Conservation (phyloP, 441 rosid genomes). For the Mallotus repandus region DNA sequence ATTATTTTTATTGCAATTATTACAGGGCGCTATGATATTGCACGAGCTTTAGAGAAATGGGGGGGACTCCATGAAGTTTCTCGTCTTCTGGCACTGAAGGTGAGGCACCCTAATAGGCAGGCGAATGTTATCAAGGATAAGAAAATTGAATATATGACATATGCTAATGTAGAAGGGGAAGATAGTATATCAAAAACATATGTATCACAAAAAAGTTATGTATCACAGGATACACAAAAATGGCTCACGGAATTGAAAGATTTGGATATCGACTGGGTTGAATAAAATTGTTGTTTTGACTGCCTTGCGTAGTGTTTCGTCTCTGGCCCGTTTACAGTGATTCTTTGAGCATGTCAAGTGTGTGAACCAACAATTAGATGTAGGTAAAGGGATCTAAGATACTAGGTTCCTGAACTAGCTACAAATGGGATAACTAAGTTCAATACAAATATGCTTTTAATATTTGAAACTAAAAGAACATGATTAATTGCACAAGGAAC, state of each 20-base stretch:
- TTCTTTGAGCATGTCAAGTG: too few relatives aligned
- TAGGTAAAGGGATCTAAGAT: too few relatives aligned
- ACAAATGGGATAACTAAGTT: too few relatives aligned
- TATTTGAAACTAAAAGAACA: too few relatives aligned
- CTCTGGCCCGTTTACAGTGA: too few relatives aligned
- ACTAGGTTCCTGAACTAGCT: too few relatives aligned
- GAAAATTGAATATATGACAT: constrained; percentile 33
- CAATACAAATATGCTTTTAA: too few relatives aligned
- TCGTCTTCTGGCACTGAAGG: constrained; percentile 70
- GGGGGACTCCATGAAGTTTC: constrained; percentile 92
- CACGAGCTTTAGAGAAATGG: constrained; percentile 96
- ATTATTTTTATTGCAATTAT: not conserved
- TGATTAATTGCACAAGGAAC: too few relatives aligned
- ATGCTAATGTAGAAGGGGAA: constrained; percentile 30
- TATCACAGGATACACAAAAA: constrained; percentile 73
- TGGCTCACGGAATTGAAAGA: constrained; percentile 68
- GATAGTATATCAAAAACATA: constrained; percentile 39
- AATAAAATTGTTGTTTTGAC: constrained; percentile 24
- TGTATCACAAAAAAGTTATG: constrained; percentile 50
- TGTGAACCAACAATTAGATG: too few relatives aligned
- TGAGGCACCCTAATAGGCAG: constrained; percentile 71
- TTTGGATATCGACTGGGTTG: constrained; percentile 82
- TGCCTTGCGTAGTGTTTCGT: not conserved
- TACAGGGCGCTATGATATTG: constrained; percentile 91
- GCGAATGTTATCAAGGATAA: constrained; percentile 44